These are phyloP conservation scores for Cyberlindnera mycetangii DNA, from an alignment of 805 yeast genomes.

Conservation along the genomic window DNA sequence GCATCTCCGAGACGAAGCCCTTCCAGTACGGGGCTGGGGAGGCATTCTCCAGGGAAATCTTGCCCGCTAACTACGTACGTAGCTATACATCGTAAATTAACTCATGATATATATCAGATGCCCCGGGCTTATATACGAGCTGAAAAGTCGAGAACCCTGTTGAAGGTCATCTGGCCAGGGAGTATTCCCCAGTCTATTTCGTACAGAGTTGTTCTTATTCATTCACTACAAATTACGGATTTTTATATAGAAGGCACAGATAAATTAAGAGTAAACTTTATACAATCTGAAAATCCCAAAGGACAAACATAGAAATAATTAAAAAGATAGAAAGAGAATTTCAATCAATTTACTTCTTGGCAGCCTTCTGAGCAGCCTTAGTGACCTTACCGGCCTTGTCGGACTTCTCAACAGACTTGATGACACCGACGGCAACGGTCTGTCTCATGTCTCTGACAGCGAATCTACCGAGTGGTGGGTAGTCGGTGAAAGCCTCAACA, in stretches of 20 bases:
- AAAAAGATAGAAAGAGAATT: neutral
- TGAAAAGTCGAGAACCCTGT: no score
- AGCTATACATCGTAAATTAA: no score
- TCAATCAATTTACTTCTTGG: constrained; percentile 57
- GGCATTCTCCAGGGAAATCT: no score
- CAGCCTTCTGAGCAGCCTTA: constrained; percentile 72
- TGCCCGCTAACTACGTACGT: no score
- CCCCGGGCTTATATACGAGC: no score
- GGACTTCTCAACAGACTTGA: constrained; percentile 91
- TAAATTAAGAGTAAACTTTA: constrained; percentile 3
- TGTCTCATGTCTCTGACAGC: constrained; percentile 99
- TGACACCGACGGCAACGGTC: constrained; percentile 80
- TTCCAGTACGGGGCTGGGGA: no score
- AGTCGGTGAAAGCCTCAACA: constrained; percentile 92
- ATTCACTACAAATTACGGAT: neutral
- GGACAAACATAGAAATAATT: constrained; percentile 1
- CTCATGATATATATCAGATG: no score
- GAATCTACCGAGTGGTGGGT: constrained; percentile 98
- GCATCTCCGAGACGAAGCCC: no score
- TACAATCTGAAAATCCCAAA: neutral
- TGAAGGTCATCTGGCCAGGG: neutral
- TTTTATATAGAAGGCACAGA: constrained; percentile 2
- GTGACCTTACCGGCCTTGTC: constrained; percentile 90
- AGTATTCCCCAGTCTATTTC: neutral
- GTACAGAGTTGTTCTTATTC: neutral